A percentile compares a stretch with the other conserved stretches of the same genome.
phyloP scores from a whole-genome alignment of 352 stramenopile genomes.

The Phytophthora cajani region DNA sequence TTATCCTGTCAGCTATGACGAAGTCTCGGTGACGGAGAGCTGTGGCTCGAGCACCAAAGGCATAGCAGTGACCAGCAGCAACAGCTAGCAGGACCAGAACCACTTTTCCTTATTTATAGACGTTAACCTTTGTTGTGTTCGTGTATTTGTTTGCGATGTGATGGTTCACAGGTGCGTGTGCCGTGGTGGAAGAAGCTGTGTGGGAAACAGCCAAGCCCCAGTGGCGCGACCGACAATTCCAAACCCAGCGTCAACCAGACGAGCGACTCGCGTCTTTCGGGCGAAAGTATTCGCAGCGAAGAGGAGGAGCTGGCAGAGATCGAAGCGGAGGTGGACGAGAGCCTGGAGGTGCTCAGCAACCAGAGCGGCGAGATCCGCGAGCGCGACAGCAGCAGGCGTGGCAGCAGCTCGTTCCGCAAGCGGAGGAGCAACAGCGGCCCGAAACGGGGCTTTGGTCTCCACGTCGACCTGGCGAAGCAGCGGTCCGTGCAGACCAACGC shows the following conservation, averaged over 20 bases:
- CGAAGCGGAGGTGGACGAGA: conserved; percentile 81
- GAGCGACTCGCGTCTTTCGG: conserved; percentile 60
- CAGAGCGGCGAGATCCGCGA: conserved; percentile 66
- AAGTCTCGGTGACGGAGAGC: conserved; percentile 23
- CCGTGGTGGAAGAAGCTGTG: conserved; percentile 49
- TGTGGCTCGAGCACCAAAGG: conserved; percentile 24
- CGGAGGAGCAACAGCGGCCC: conserved; percentile 39
- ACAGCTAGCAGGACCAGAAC: conserved; percentile 21
- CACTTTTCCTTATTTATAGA: conserved; percentile 31
- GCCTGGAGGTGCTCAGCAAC: conserved; percentile 79
- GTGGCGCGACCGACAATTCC: conserved; percentile 23
- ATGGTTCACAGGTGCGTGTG: conserved; percentile 20
- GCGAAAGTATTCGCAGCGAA: conserved; percentile 62
- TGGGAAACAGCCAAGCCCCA: conserved; percentile 16
- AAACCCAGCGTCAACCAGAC: conserved; percentile 61
- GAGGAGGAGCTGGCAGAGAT: conserved; percentile 74
- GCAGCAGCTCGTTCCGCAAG: conserved; percentile 36
- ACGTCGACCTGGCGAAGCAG: conserved; percentile 61
- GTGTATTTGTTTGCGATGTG: conserved; percentile 11
- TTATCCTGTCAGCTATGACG: conserved; percentile 45
- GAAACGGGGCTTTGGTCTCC: conserved; percentile 62
- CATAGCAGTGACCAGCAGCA: conserved; percentile 1
- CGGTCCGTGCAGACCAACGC: conserved; percentile 23
- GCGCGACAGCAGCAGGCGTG: conserved; percentile 43
- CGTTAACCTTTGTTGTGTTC: conserved; percentile 13